These are phyloP conservation scores for Aspergillus leporis DNA, from an alignment of 495 filamentous ascomycete species.

Conservation along the genomic window DNA sequence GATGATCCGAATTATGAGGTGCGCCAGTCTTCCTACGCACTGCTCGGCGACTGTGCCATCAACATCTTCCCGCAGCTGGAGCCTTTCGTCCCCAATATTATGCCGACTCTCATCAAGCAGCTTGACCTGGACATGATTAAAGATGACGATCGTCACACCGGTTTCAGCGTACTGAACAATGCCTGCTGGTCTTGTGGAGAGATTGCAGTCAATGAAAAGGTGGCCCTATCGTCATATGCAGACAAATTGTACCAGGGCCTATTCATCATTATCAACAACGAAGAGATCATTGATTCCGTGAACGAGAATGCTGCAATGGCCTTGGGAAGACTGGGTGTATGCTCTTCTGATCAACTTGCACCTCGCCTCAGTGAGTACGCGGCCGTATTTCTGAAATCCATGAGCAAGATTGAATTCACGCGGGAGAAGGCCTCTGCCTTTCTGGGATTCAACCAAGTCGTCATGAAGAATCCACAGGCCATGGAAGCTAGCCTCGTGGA, in stretches of 20 bases:
- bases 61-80: conserved; percentile 87
- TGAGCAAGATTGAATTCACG: conserved; percentile 81
- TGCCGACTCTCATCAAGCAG: conserved; percentile 81
- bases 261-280: conserved; percentile 74
- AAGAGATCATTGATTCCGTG: conserved; percentile 84
- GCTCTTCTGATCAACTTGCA: conserved; percentile 72
- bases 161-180: conserved; percentile 94
- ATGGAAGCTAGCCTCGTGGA: conserved; percentile 83
- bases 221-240: conserved; percentile 75
- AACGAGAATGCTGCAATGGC: conserved; percentile 95
- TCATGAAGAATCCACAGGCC: conserved; percentile 83
- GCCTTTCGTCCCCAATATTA: conserved; percentile 66
- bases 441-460: conserved; percentile 81
- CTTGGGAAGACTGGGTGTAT: conserved; percentile 85
- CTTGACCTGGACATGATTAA: conserved; percentile 77
- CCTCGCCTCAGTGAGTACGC: conserved; percentile 82
- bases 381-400: conserved; percentile 74
- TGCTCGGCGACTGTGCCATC: conserved; percentile 95
- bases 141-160: conserved; percentile 71
- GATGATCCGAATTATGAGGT: conserved; percentile 90
- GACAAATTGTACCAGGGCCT: conserved; percentile 74
- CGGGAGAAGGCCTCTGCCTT: conserved; percentile 95
- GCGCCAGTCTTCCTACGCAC: conserved; percentile 91
- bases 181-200: conserved; percentile 97
- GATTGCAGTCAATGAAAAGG: conserved; percentile 83